These are phyloP conservation scores for Adansonia madagascariensis DNA, from an alignment of 441 rosid genomes.

Conservation along the genomic window DNA sequence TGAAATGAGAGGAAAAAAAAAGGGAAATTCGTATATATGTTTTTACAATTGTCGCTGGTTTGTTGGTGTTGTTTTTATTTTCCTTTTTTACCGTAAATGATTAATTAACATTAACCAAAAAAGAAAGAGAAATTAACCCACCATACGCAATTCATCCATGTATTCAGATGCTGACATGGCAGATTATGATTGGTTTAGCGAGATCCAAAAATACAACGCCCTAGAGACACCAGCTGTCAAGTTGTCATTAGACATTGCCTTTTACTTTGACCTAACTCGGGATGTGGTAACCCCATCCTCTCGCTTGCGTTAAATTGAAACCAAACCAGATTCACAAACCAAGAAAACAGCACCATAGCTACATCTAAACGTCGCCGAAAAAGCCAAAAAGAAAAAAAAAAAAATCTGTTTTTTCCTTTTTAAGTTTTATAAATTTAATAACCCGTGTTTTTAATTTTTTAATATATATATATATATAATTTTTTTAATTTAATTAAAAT, in stretches of 20 bases:
- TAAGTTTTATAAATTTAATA: neutral
- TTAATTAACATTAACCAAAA: too few relatives aligned
- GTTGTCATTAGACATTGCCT: neutral
- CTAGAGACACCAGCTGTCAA: neutral
- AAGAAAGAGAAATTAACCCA: too few relatives aligned
- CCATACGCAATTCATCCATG: neutral
- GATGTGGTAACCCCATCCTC: constrained; percentile 10
- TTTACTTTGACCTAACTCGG: constrained; percentile 6
- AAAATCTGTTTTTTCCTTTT: too few relatives aligned
- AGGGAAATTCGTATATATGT: too few relatives aligned
- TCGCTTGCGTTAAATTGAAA: constrained; percentile 2
- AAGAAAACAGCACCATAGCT: neutral
- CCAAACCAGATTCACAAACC: constrained; percentile 17
- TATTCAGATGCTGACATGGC: neutral
- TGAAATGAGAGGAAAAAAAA: too few relatives aligned
- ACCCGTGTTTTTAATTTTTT: neutral
- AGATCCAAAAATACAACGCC: neutral
- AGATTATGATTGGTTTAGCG: neutral
- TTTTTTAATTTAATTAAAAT: constrained; percentile 18
- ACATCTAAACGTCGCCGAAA: neutral
- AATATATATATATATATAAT: neutral
- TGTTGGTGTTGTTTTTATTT: too few relatives aligned
- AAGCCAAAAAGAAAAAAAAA: neutral
- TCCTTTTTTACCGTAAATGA: too few relatives aligned
- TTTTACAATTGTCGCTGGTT: too few relatives aligned